These are phyloP conservation scores for Agaricus sinodeliciosus DNA, from an alignment of 768 basidiomycete genomes.

Conservation along the genomic window DNA sequence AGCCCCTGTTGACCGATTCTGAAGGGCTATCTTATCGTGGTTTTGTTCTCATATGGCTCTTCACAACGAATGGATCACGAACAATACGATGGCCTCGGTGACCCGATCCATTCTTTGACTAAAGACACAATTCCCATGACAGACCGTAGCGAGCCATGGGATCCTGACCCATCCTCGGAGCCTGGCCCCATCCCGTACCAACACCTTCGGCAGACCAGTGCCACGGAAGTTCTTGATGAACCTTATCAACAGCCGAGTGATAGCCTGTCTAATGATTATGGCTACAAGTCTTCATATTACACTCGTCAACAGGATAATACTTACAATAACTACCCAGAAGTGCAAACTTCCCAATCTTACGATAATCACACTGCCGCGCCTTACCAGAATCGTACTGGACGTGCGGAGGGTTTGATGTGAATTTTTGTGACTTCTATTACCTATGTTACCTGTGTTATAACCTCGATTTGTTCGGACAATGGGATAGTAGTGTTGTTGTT, in stretches of 20 bases:
- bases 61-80: conserved; percentile 77
- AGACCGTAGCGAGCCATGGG: conserved; percentile 66
- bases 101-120: conserved; percentile 44
- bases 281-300: conserved; percentile 26
- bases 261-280: conserved; percentile 27
- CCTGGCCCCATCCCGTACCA: conserved; percentile 25
- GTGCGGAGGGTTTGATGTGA: conserved; percentile 7
- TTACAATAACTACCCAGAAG: conserved; percentile 21
- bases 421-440: neutral
- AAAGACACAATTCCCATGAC: conserved; percentile 57
- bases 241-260: conserved; percentile 43
- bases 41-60: conserved; percentile 53
- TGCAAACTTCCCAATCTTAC: conserved; percentile 31
- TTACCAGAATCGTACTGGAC: conserved; percentile 21
- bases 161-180: conserved; percentile 48
- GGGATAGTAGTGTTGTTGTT: neutral
- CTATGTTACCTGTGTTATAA: neutral
- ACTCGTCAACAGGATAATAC: conserved; percentile 18
- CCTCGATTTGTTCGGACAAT: conserved; percentile 20
- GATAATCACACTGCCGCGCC: conserved; percentile 22
- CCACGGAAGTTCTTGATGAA: conserved; percentile 47
- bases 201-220: conserved; percentile 50
- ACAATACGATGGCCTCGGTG: conserved; percentile 70
- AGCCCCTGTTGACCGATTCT: neutral
- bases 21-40: conserved; percentile 43